Evolutionary conservation across 805 yeast species (phyloP).

Genomic region (Metschnikowia rubicola): DNA sequence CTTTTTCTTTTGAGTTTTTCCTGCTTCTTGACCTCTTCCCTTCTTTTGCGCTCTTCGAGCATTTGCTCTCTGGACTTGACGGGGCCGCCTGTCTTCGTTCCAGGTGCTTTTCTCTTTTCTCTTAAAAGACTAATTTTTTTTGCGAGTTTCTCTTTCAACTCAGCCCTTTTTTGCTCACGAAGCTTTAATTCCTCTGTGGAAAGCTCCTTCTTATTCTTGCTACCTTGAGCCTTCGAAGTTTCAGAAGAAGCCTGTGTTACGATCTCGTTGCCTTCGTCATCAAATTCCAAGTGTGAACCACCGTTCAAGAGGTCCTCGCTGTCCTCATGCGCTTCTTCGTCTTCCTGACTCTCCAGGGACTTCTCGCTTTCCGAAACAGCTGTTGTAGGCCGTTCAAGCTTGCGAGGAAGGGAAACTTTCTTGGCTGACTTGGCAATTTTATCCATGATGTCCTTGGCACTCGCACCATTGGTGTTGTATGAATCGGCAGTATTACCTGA

Average conservation of each 20-base stretch:
- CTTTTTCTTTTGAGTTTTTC: conserved; percentile 40
- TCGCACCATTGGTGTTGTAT: conserved; percentile 37
- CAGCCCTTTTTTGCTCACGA: conserved; percentile 54
- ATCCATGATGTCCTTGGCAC: conserved; percentile 60
- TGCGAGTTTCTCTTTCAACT: conserved; percentile 75
- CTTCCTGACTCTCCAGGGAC: too few relatives aligned
- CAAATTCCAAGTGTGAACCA: conserved; percentile 47
- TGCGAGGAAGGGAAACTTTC: conserved; percentile 42
- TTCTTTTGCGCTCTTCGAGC: conserved; percentile 56
- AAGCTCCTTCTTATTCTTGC: conserved; percentile 22
- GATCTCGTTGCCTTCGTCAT: conserved; percentile 65
- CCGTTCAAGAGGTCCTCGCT: conserved; percentile 14
- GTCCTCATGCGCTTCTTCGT: not conserved
- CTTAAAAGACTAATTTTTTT: conserved; percentile 65
- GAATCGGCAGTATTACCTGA: conserved; percentile 42
- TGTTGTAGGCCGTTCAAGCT: not conserved
- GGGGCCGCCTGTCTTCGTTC: conserved; percentile 75
- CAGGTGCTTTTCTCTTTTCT: conserved; percentile 89
- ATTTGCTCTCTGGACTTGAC: conserved; percentile 82
- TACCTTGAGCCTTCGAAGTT: conserved; percentile 5
- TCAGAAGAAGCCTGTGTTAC: conserved; percentile 9
- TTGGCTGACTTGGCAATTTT: conserved; percentile 53
- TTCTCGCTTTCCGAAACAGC: too few relatives aligned
- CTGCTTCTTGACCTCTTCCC: conserved; percentile 45
- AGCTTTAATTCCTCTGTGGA: conserved; percentile 49